These are phyloP conservation scores for Chaetomium sp. DNA, from an alignment of 2,329 filamentous ascomycete species.

Conservation along the genomic window DNA sequence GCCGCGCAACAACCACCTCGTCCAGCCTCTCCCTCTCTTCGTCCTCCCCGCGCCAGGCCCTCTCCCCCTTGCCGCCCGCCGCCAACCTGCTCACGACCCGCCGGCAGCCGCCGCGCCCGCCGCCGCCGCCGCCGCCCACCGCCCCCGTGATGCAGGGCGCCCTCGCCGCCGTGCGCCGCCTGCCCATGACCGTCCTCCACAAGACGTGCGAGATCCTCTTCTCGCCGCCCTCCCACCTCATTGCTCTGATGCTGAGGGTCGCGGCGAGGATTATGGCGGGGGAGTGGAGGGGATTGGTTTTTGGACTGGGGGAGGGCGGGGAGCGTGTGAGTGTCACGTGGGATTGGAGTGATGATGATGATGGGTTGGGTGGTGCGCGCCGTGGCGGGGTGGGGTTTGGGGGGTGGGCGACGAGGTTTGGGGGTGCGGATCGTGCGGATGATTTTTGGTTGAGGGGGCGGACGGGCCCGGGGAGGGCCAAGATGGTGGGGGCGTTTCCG, in stretches of 20 bases:
- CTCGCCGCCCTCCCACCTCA: conserved; percentile 76
- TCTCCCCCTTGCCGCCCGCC: conserved; percentile 69
- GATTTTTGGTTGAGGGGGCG: conserved; percentile 18
- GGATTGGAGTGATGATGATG: conserved; percentile 47
- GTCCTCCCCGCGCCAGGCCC: conserved; percentile 48
- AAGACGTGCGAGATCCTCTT: conserved; percentile 78
- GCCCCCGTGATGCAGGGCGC: conserved; percentile 36
- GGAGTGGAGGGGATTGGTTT: conserved; percentile 63
- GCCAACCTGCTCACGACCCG: conserved; percentile 64
- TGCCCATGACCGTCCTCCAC: conserved; percentile 68
- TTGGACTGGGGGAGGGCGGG: conserved; percentile 56
- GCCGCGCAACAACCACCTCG: conserved; percentile 58
- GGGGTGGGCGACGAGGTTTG: neutral
- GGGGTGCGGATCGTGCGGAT: neutral
- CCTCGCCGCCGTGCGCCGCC: conserved; percentile 51
- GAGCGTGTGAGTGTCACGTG: conserved; percentile 60
- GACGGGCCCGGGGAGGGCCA: conserved; percentile 29
- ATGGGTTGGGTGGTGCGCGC: neutral
- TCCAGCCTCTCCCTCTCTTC: conserved; percentile 49
- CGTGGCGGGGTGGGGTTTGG: neutral
- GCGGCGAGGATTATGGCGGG: conserved; percentile 72
- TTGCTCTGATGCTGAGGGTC: conserved; percentile 78
- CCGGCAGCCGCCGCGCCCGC: neutral
- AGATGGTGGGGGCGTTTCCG: conserved; percentile 37
- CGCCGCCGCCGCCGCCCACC: neutral